A percentile compares a stretch with the other conserved stretches of the same genome.
Conservation (phyloP, 257 asterid genomes). For the Nicotiana obtusifolia region DNA sequence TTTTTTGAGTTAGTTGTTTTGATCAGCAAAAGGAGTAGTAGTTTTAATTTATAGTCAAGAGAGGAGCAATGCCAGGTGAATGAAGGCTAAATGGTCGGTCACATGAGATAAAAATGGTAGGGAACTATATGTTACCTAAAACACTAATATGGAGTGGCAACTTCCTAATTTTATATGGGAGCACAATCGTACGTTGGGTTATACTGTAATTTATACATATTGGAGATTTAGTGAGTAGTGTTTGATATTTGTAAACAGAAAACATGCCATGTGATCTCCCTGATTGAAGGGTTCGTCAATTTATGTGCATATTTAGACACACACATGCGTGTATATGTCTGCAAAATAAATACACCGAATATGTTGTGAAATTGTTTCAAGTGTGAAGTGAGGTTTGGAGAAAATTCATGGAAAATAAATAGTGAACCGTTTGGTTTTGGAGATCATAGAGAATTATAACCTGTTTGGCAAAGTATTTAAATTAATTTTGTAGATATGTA, state of each 20-base stretch:
- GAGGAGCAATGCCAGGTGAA: slow-evolving; percentile 35
- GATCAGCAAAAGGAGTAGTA: neutral
- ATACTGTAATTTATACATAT: neutral
- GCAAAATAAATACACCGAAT: neutral
- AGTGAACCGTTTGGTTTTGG: too few relatives aligned
- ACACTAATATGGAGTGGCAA: slow-evolving; percentile 38
- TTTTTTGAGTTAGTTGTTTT: neutral
- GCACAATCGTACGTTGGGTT: slow-evolving; percentile 17
- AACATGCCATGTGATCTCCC: slow-evolving; percentile 67
- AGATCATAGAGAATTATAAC: too few relatives aligned
- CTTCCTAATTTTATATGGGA: slow-evolving; percentile 30
- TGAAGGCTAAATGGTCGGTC: slow-evolving; percentile 46
- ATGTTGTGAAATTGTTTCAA: neutral
- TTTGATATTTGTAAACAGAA: slow-evolving; percentile 18
- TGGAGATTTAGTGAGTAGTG: slow-evolving; percentile 13
- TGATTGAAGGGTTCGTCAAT: slow-evolving; percentile 11
- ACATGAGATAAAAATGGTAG: slow-evolving; percentile 60
- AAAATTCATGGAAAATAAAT: too few relatives aligned
- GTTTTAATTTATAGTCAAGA: slow-evolving; percentile 19
- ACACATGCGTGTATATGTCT: neutral
- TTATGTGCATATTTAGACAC: neutral
- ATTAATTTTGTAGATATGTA: too few relatives aligned
- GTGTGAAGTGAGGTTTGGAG: too few relatives aligned
- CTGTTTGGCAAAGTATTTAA: too few relatives aligned
- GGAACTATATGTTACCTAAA: slow-evolving; percentile 44